These are phyloP conservation scores for Pezicula radicicola DNA, from an alignment of 2,329 filamentous ascomycete genomes.

Conservation along the genomic window DNA sequence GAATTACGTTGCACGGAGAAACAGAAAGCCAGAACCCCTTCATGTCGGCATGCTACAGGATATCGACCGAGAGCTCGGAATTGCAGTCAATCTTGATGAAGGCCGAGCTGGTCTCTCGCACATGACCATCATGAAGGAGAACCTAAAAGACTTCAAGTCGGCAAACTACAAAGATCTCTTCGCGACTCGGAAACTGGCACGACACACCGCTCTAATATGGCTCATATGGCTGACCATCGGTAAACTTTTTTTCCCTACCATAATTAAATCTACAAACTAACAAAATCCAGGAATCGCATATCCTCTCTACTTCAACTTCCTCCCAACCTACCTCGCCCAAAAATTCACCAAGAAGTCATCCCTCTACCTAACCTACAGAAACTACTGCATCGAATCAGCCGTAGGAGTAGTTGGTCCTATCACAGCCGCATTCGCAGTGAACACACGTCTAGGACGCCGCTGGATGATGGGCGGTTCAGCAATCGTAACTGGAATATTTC, in stretches of 20 bases:
- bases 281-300: constrained; percentile 4
- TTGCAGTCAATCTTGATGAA: constrained; percentile 2
- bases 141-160: constrained; percentile 7
- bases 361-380: constrained; percentile 6
- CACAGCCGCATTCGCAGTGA: constrained; percentile 5
- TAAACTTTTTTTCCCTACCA: not conserved
- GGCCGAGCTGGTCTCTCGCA: constrained; percentile 3
- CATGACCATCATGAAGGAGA: constrained; percentile 3
- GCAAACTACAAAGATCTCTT: constrained; percentile 8
- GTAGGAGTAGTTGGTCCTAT: constrained; percentile 6
- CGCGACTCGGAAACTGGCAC: constrained; percentile 1
- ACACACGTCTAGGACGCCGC: constrained; percentile 6
- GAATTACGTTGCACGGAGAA: constrained; percentile 43
- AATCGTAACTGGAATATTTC: constrained; percentile 16
- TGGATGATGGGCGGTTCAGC: constrained; percentile 11
- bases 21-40: constrained; percentile 40
- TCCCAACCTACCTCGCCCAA: constrained; percentile 7
- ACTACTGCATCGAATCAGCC: constrained; percentile 5
- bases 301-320: constrained; percentile 11
- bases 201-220: constrained; percentile 5
- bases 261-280: not conserved
- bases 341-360: constrained; percentile 4
- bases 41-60: constrained; percentile 40
- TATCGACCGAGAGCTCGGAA: constrained; percentile 31
- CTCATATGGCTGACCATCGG: constrained; percentile 9